A percentile compares a stretch with the other conserved stretches of the same genome.
phyloP scores from a whole-genome alignment of 352 stramenopile genomes.

The Phytophthora pluvialis region DNA sequence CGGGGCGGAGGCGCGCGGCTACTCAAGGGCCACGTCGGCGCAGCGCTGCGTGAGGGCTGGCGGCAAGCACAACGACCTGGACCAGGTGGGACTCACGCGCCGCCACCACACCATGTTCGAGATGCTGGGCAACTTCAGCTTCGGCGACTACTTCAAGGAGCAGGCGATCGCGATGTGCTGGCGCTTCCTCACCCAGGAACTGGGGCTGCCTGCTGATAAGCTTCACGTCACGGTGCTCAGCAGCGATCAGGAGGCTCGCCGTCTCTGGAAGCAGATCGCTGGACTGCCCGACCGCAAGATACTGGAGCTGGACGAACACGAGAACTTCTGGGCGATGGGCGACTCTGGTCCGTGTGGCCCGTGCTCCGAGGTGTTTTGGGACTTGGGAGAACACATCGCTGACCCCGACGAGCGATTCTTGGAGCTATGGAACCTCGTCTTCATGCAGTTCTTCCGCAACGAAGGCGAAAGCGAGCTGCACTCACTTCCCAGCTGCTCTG shows the following conservation, averaged over 20 bases:
- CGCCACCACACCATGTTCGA: conserved; percentile 99
- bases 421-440: conserved; percentile 98
- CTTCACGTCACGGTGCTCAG: conserved; percentile 76
- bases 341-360: conserved; percentile 94
- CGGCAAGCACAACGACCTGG: conserved; percentile 98
- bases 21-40: conserved; percentile 92
- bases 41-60: conserved; percentile 98
- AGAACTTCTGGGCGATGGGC: conserved; percentile 98
- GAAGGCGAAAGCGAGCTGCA: conserved; percentile 75
- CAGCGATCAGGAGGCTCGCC: conserved; percentile 66
- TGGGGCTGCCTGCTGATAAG: conserved; percentile 59
- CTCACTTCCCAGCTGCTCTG: conserved; percentile 90
- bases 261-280: conserved; percentile 63
- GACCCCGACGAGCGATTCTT: conserved; percentile 88
- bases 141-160: conserved; percentile 98
- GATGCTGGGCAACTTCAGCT: conserved; percentile 99
- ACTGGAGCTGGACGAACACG: conserved; percentile 77
- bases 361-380: conserved; percentile 96
- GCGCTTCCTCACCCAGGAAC: conserved; percentile 94
- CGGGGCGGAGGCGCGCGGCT: conserved; percentile 73
- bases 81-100: conserved; percentile 97
- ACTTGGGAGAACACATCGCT: conserved; percentile 80
- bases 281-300: conserved; percentile 61
- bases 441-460: conserved; percentile 97
- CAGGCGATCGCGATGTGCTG: conserved; percentile 95